These are phyloP conservation scores for Trichoderma parareesei DNA, from an alignment of 495 filamentous ascomycete genomes.

Conservation along the genomic window DNA sequence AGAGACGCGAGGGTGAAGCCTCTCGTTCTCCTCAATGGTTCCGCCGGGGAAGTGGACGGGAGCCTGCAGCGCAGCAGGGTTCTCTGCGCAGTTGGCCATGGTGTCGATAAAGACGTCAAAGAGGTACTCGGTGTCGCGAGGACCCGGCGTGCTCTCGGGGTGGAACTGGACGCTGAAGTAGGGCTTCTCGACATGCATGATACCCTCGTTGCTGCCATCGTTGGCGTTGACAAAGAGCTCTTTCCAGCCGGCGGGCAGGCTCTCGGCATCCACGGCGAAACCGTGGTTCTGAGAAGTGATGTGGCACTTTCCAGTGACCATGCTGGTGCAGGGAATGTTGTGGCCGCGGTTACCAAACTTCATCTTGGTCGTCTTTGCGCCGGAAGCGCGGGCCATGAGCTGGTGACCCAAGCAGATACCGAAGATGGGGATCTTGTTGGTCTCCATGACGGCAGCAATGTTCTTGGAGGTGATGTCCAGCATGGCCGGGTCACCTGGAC, in stretches of 20 bases:
- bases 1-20: constrained; percentile 62
- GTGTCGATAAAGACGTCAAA: constrained; percentile 94
- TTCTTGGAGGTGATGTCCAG: constrained; percentile 68
- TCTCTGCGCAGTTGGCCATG: constrained; percentile 55
- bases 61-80: constrained; percentile 52
- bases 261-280: constrained; percentile 77
- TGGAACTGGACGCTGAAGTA: constrained; percentile 99
- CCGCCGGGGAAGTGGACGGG: constrained; percentile 84
- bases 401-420: constrained; percentile 97
- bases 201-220: constrained; percentile 95
- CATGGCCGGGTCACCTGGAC: constrained; percentile 87
- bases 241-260: constrained; percentile 69
- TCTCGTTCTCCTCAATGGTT: constrained; percentile 63
- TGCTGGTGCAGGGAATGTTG: constrained; percentile 95
- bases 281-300: constrained; percentile 99
- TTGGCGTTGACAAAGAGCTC: constrained; percentile 97
- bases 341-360: constrained; percentile 98
- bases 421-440: constrained; percentile 79
- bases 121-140: constrained; percentile 91
- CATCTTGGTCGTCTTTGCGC: constrained; percentile 86
- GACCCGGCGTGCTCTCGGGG: constrained; percentile 91
- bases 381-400: constrained; percentile 81
- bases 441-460: constrained; percentile 60
- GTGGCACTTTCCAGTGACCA: constrained; percentile 89
- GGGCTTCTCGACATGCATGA: constrained; percentile 73